Evolutionary conservation across 1,284 basidiomycete species (phyloP).

Genomic region (Ceraceosorus guamensis): DNA sequence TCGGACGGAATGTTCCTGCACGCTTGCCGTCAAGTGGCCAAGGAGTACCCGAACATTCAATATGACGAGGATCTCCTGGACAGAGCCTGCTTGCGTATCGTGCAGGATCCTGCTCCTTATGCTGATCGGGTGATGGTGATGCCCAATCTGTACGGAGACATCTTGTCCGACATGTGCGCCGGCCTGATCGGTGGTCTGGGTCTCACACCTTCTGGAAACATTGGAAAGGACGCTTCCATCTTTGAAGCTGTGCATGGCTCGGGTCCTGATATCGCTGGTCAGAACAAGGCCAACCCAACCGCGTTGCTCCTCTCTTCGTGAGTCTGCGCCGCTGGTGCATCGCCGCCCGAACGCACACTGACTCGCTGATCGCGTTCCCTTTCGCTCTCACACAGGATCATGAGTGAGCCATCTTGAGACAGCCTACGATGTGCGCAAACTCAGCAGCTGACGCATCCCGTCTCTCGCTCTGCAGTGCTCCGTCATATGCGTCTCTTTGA

Average conservation of each 20-base stretch:
- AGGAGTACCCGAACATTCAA: slow-evolving; percentile 83
- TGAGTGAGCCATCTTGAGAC: slow-evolving; percentile 55
- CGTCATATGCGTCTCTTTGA: slow-evolving; percentile 90
- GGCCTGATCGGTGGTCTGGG: slow-evolving; percentile 97
- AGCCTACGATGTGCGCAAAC: slow-evolving; percentile 3
- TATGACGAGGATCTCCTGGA: slow-evolving; percentile 98
- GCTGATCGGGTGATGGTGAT: slow-evolving; percentile 99
- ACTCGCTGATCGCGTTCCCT: background rate
- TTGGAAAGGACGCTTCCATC: slow-evolving; percentile 95
- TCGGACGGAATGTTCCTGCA: slow-evolving; percentile 99
- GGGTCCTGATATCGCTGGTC: slow-evolving; percentile 56
- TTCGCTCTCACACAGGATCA: slow-evolving; percentile 60
- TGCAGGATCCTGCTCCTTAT: slow-evolving; percentile 84
- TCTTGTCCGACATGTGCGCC: slow-evolving; percentile 97
- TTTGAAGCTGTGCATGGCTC: slow-evolving; percentile 96
- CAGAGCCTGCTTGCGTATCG: slow-evolving; percentile 77
- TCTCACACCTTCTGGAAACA: slow-evolving; percentile 96
- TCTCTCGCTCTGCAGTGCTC: slow-evolving; percentile 24
- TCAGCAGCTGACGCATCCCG: background rate
- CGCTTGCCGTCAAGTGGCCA: slow-evolving; percentile 91
- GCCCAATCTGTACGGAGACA: slow-evolving; percentile 98
- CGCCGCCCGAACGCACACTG: no score
- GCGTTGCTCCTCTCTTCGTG: slow-evolving; percentile 64
- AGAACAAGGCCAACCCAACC: slow-evolving; percentile 92
- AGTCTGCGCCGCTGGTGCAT: no score